Base-by-base conservation (phyloP, 371 early-diverging fungal genomes). In the Mucor circinelloides region DNA sequence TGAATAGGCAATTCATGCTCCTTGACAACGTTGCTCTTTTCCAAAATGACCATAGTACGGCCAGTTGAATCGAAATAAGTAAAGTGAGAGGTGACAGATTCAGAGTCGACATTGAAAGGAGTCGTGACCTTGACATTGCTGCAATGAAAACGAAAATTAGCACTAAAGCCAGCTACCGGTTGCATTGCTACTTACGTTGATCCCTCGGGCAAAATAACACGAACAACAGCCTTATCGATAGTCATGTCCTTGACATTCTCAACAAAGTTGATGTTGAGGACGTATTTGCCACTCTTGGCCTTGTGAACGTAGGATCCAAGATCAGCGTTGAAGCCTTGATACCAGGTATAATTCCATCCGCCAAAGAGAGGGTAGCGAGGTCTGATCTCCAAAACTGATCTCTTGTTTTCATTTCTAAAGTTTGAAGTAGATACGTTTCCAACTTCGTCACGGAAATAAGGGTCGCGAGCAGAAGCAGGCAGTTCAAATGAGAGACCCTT, bases 361-460 rank as follows among this genome's bases (percentile, higher is more conserved):
- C 99, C 99, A 78, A 90, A 94, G 2, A 99, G 60, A 23, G 98
- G 98, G 79, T 91, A 98, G 27, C 98, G 90, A 25, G 98, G 98
- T 32, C 73, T 71, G 21, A 98, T 78, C 42, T 90, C 84, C 68
- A 99, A 77, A 2, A 91, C 69, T 17, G 88, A 74, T 13, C 71
- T 64, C 12, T 82, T 70, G 1, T 63, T 60, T 27, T 87, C 89
- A 19, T 80, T 65, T 57, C 78, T 78, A 74, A 93, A 82, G 55
- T 84, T 64, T 13, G 98, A 96, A 17, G 99, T 98, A 4, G 97
- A 97, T 27, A 99, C 96, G 76, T 99, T 97, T 36, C 99, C 99
- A 67, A 97, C 93, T 59, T 92, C 93, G 79, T 99, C 99, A 28
- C 93, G 89, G 74, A 86, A 96, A 75, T 94, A 97, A 54, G 93